Conservation (phyloP, 2,329 filamentous ascomycete species). For the Fusarium nanum region DNA sequence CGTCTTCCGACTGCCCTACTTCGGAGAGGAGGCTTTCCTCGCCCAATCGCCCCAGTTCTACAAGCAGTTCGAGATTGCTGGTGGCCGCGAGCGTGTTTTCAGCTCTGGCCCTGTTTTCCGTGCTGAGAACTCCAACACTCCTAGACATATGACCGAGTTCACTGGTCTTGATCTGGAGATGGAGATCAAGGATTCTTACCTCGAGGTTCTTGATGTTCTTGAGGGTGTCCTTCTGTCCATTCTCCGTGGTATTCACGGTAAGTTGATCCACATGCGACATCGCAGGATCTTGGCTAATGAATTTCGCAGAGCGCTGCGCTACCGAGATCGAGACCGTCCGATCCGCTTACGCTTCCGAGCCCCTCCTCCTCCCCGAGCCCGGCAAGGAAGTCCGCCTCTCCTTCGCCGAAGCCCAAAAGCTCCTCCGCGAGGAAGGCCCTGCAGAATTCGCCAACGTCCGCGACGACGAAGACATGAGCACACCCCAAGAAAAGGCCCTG, state of each 20-base stretch:
- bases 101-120: conserved; percentile 85
- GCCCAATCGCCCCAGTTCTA: conserved; percentile 88
- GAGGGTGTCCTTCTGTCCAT: conserved; percentile 82
- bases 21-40: conserved; percentile 82
- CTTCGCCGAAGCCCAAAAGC: conserved; percentile 81
- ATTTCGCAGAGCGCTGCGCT: conserved; percentile 67
- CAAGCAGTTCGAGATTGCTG: conserved; percentile 88
- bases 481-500: conserved; percentile 87
- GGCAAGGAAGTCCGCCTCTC: conserved; percentile 82
- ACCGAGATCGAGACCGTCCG: conserved; percentile 79
- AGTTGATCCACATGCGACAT: not conserved
- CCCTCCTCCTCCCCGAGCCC: conserved; percentile 78
- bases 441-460: conserved; percentile 73
- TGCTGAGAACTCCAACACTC: conserved; percentile 87
- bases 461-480: conserved; percentile 83
- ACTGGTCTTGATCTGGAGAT: conserved; percentile 91
- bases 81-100: conserved; percentile 80
- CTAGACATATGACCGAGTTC: conserved; percentile 88
- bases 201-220: conserved; percentile 77
- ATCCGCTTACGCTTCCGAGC: conserved; percentile 79
- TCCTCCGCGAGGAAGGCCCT: conserved; percentile 79
- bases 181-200: conserved; percentile 82
- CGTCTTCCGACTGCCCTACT: conserved; percentile 92
- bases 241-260: conserved; percentile 74
- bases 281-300: not conserved